A percentile compares a stretch with the other conserved stretches of the same genome.
These are phyloP conservation scores for Ettlia oleoabundans DNA, from an alignment of 139 green algal species.

Conservation along the genomic window DNA sequence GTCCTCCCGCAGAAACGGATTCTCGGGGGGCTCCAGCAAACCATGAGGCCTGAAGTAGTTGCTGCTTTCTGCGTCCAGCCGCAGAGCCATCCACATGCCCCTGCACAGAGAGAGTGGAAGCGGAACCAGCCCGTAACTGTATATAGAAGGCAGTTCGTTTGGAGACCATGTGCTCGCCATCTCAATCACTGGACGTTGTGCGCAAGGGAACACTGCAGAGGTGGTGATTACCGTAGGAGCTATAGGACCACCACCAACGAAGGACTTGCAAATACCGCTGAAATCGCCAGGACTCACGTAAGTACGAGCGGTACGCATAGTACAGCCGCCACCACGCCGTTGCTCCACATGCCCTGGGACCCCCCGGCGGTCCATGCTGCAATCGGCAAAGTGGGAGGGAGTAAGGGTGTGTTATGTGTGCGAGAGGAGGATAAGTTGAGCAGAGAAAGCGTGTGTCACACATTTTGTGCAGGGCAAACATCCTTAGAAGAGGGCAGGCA, in stretches of 20 bases:
- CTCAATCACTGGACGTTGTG: neutral
- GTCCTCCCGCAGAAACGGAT: constrained; percentile 11
- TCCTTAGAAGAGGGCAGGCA: too few species aligned
- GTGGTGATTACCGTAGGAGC: neutral
- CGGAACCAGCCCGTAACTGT: neutral
- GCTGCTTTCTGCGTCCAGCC: neutral
- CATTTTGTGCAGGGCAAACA: too few species aligned
- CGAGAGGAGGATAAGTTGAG: neutral
- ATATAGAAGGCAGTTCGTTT: neutral
- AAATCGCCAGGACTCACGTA: neutral
- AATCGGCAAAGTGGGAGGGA: too few species aligned
- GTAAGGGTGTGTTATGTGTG: too few species aligned
- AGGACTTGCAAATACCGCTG: neutral
- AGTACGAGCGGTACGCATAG: constrained; percentile 17
- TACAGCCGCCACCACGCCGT: constrained; percentile 17
- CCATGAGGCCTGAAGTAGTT: constrained; percentile 6
- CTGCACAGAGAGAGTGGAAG: neutral
- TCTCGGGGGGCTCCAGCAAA: constrained; percentile 12
- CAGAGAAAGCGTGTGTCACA: neutral
- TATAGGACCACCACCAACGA: too few species aligned
- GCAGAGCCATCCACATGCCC: constrained; percentile 27
- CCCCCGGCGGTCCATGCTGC: constrained; percentile 2
- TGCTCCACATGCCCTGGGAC: constrained; percentile 1
- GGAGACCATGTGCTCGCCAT: neutral
- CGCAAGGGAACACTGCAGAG: neutral